Conservation (phyloP, 306 rosid genomes). For the Hippophae tibetana region DNA sequence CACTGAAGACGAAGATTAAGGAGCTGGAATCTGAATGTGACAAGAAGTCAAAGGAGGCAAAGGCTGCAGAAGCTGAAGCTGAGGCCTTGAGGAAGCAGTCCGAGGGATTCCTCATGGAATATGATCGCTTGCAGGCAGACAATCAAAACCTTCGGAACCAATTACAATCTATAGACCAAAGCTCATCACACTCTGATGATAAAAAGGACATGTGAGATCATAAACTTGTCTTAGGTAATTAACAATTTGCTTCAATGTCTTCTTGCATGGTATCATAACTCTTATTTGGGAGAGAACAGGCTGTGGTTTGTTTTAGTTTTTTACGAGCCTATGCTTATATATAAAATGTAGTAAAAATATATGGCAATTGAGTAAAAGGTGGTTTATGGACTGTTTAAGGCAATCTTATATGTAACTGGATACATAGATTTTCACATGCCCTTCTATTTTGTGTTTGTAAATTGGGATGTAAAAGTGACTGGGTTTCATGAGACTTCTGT, state of each 20-base stretch:
- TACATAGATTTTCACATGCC: too few relatives aligned
- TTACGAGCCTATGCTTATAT: too few relatives aligned
- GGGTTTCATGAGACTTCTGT: too few relatives aligned
- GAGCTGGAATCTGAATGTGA: conserved; percentile 59
- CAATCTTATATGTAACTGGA: too few relatives aligned
- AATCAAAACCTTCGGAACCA: conserved; percentile 75
- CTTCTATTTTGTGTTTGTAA: too few relatives aligned
- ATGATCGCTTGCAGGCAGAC: conserved; percentile 73
- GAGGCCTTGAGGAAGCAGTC: conserved; percentile 84
- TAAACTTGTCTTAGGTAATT: conserved; percentile 7
- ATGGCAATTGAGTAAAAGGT: too few relatives aligned
- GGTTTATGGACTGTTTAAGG: too few relatives aligned
- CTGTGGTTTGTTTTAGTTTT: not conserved
- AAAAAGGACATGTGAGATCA: conserved; percentile 35
- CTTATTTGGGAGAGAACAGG: not conserved
- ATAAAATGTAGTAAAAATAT: too few relatives aligned
- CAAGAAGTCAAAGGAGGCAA: conserved; percentile 38
- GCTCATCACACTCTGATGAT: conserved; percentile 32
- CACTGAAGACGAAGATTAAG: conserved; percentile 38
- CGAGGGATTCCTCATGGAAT: conserved; percentile 74
- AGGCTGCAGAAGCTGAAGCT: conserved; percentile 48
- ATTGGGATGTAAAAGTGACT: too few relatives aligned
- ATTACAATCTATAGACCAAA: conserved; percentile 48
- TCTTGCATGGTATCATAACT: not conserved
- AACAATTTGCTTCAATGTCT: conserved; percentile 12